Conservation (phyloP, 345 rosid species). For the Abelmoschus esculentus region DNA sequence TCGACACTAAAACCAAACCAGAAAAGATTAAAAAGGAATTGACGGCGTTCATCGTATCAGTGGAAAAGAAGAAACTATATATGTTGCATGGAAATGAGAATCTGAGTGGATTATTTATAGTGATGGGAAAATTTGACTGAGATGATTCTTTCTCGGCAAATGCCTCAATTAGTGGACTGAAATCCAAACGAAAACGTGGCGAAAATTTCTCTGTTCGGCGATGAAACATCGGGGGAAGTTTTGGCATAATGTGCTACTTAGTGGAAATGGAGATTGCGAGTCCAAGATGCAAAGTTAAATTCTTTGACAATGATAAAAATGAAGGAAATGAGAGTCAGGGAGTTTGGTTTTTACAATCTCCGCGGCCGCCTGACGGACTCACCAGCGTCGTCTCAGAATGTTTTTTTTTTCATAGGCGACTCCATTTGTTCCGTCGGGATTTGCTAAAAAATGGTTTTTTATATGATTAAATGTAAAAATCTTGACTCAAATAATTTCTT, state of each 20-base stretch:
- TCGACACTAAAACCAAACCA: constrained; percentile 1
- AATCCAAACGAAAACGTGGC: no score
- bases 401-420: no score
- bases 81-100: neutral
- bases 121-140: neutral
- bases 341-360: no score
- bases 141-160: neutral
- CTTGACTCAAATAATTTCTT: no score
- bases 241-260: no score
- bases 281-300: constrained; percentile 22
- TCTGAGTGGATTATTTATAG: neutral
- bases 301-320: neutral
- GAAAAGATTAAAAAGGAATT: constrained; percentile 9
- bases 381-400: no score
- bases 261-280: constrained; percentile 13
- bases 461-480: no score
- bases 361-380: no score
- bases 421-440: no score
- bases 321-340: neutral
- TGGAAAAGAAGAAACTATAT: neutral
- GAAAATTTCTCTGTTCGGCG: neutral
- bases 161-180: neutral
- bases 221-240: neutral
- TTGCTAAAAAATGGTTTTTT: no score
- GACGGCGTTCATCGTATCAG: constrained; percentile 18